Evolutionary conservation across 2,329 filamentous ascomycete species (phyloP).

Genomic region (Penicillium hesseltinei): DNA sequence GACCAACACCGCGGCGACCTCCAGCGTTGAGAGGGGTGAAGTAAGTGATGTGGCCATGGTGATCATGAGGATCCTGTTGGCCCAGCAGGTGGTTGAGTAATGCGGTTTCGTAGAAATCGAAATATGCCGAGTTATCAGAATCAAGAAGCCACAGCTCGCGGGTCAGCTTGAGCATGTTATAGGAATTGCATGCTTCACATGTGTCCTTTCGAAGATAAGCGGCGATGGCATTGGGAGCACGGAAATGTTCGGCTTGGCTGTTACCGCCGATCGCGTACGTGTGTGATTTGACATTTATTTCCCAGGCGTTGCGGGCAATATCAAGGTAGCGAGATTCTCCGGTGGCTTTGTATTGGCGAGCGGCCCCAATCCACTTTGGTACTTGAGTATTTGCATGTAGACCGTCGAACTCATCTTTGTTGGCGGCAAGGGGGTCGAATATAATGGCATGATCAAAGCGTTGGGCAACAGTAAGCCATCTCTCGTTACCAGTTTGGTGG

Average conservation of each 20-base stretch:
- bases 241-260: conserved; percentile 55
- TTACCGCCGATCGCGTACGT: conserved; percentile 54
- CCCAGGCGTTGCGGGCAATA: conserved; percentile 53
- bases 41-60: conserved; percentile 55
- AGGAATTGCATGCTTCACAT: conserved; percentile 54
- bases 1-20: conserved; percentile 50
- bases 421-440: too few species aligned
- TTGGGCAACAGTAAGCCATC: too few species aligned
- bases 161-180: conserved; percentile 59
- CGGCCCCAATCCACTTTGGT: too few species aligned
- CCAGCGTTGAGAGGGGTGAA: conserved; percentile 52
- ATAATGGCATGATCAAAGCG: too few species aligned
- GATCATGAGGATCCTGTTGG: not conserved
- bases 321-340: conserved; percentile 15
- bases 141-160: conserved; percentile 51
- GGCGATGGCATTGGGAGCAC: conserved; percentile 48
- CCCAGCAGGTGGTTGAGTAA: not conserved
- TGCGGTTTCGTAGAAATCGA: conserved; percentile 52
- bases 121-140: conserved; percentile 45
- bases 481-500: too few species aligned
- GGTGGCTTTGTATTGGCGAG: too few species aligned
- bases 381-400: too few species aligned
- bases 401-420: too few species aligned
- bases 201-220: conserved; percentile 47
- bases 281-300: conserved; percentile 48